These are phyloP conservation scores for Phallus indusiatus DNA, from an alignment of 768 basidiomycete species.

Conservation along the genomic window DNA sequence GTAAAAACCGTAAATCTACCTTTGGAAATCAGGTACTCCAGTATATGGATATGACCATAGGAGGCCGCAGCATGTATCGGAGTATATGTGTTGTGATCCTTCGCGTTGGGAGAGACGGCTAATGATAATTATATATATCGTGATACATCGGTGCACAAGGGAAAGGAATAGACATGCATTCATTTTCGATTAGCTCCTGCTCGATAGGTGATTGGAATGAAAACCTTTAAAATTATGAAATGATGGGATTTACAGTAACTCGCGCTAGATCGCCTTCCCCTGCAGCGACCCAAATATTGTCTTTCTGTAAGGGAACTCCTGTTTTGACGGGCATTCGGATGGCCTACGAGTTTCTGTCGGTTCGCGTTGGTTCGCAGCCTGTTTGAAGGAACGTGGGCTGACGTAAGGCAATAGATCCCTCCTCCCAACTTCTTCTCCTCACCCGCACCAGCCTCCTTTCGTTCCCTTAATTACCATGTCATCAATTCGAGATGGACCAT, in stretches of 20 bases:
- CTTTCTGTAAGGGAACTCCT: constrained; percentile 15
- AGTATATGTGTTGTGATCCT: constrained; percentile 69
- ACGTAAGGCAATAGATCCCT: background rate
- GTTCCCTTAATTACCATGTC: background rate
- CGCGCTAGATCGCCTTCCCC: constrained; percentile 80
- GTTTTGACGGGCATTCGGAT: constrained; percentile 23
- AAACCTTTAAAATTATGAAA: background rate
- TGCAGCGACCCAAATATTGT: constrained; percentile 91
- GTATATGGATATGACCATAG: constrained; percentile 68
- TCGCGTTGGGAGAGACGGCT: constrained; percentile 55
- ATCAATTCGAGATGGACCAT: background rate
- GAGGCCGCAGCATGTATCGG: constrained; percentile 95
- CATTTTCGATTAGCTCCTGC: constrained; percentile 51
- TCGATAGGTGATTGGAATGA: background rate
- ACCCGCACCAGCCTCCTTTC: background rate
- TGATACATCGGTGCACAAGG: constrained; percentile 7
- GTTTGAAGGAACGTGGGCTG: background rate
- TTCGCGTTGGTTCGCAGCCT: no score
- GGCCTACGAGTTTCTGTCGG: background rate
- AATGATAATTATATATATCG: background rate
- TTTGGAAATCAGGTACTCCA: constrained; percentile 68
- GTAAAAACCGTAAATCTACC: constrained; percentile 31
- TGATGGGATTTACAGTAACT: constrained; percentile 46
- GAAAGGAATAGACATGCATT: constrained; percentile 34
- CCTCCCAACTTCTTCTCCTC: background rate